Base-by-base conservation (phyloP, 371 early-diverging fungal species). In the Circinella minor region DNA sequence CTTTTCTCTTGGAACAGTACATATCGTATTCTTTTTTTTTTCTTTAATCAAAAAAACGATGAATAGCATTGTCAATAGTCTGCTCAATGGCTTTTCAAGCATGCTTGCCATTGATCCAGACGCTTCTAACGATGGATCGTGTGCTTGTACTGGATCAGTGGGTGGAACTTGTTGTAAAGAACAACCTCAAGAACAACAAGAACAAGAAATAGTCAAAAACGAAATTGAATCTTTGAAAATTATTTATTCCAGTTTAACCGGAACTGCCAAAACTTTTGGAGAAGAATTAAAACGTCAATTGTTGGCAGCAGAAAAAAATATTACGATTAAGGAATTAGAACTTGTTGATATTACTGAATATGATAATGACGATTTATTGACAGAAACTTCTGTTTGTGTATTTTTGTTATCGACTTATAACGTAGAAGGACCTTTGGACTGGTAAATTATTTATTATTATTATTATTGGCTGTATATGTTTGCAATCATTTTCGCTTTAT, bases 401-500 rank as follows among this genome's bases (percentile, higher is more conserved):
- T 91, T 94, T 73, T 71, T 92, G 51, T 69, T 93, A 4, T 88
- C 92, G 8, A 92, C 90, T 0, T 93, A 91, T 70, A 89, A 89
- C 43, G 91, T 92, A 7, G 94, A 93, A 69, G 88, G 87, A 4
- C 92, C 93, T 27, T 81, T 90, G 54, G 90, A 91, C 63, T 91
- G 89, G 90, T 83, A 76, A 43, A 43, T 9, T 43, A 11, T 6
- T 43, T 3, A n/a, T 43, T 43, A 43, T 9, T 43, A 43, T 3
- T 43, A 6, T 43, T 43, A 43, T 11, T 43, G 6, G 3, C 11
- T 43, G 43, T 27, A 27, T 27, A 27, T 27, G 27, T 1, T 27
- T 27, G 27, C 27, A 27, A 27, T 27, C 27, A 27, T 2, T 27
- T 2, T 27, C 2, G 27, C 27, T 27, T 27, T 27, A 27, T 27